Conservation (phyloP, 2,329 filamentous ascomycete species). For the Aureobasidium leucospermi region DNA sequence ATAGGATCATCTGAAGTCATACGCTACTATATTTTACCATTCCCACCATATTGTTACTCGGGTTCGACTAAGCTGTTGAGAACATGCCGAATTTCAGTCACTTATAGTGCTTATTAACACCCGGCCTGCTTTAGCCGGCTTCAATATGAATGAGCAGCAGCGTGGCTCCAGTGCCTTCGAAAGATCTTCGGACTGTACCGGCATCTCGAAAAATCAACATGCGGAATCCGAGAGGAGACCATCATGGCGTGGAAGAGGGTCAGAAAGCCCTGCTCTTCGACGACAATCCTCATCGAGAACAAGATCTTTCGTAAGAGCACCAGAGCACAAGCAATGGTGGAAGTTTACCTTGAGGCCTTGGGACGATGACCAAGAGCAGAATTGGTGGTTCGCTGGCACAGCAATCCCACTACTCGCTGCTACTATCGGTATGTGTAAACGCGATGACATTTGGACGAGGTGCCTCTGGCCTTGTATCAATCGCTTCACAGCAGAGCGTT, state of each 20-base stretch:
- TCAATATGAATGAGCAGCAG: background rate
- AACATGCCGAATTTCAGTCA: background rate
- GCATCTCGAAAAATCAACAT: background rate
- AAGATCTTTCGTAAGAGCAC: background rate
- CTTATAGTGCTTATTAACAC: background rate
- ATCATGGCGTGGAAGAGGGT: background rate
- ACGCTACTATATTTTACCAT: too few species aligned
- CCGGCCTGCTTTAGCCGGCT: background rate
- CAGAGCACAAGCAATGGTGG: constrained; percentile 8
- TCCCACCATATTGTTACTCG: too few species aligned
- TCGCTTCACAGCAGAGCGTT: background rate
- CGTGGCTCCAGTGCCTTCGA: constrained; percentile 1
- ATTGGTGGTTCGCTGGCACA: constrained; percentile 32
- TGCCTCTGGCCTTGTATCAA: background rate
- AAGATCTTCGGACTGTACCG: background rate
- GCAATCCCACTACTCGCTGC: constrained; percentile 23
- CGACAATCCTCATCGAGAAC: background rate
- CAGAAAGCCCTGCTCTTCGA: background rate
- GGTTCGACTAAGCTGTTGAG: too few species aligned
- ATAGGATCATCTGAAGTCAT: too few species aligned
- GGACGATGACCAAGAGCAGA: constrained; percentile 27
- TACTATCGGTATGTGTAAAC: background rate
- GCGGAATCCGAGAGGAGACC: background rate
- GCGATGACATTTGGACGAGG: background rate
- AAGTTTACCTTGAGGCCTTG: constrained; percentile 17